phyloP scores from a whole-genome alignment of 352 stramenopile species.

The Phytophthora hibernalis region DNA sequence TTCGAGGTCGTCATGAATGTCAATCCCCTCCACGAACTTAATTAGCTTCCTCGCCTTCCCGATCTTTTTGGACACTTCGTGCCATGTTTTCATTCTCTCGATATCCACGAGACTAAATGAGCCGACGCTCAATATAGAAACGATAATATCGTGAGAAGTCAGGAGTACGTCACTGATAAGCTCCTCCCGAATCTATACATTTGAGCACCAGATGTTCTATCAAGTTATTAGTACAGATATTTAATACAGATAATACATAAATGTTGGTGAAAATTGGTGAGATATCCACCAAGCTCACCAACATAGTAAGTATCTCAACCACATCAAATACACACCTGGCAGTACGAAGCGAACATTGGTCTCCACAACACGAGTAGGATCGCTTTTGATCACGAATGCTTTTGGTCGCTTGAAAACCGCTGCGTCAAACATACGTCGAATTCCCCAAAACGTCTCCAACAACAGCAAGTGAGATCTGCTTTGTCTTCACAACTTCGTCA shows the following conservation, averaged over 20 bases:
- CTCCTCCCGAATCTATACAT: too few relatives aligned
- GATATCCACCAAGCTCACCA: not conserved
- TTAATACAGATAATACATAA: too few relatives aligned
- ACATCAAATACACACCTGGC: constrained; percentile 1
- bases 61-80: not conserved
- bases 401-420: not conserved
- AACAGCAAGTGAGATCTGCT: not conserved
- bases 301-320: not conserved
- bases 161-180: not conserved
- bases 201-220: too few relatives aligned
- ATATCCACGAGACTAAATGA: not conserved
- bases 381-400: not conserved
- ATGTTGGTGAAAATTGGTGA: too few relatives aligned
- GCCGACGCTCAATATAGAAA: not conserved
- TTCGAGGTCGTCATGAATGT: not conserved
- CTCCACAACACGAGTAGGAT: not conserved
- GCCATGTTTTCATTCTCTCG: not conserved
- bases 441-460: not conserved
- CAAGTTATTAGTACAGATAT: too few relatives aligned
- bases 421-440: constrained; percentile 1
- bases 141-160: not conserved
- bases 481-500: not conserved
- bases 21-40: not conserved
- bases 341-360: constrained; percentile 6
- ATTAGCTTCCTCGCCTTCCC: not conserved